These are phyloP conservation scores for Cryptococcus jaspeensis DNA, from an alignment of 1,284 basidiomycete genomes.

Conservation along the genomic window DNA sequence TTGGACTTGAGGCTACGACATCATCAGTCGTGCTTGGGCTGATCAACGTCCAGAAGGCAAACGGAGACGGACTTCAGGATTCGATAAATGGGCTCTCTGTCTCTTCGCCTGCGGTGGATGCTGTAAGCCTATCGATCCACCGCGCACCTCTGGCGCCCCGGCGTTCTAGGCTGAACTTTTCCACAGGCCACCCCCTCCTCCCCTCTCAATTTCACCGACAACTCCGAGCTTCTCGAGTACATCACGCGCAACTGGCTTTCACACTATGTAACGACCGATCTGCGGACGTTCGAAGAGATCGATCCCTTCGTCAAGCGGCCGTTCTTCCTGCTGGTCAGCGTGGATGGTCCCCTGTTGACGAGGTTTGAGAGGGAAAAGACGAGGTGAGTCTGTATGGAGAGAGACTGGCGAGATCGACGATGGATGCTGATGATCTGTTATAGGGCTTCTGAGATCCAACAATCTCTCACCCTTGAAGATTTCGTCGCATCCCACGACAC, in stretches of 20 bases:
- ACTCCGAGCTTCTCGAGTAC: slow-evolving; percentile 65
- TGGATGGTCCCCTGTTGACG: slow-evolving; percentile 77
- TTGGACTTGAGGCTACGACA: slow-evolving; percentile 11
- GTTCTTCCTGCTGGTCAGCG: slow-evolving; percentile 79
- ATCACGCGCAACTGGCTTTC: slow-evolving; percentile 79
- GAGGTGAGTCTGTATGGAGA: slow-evolving; percentile 51
- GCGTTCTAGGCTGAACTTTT: too few species aligned
- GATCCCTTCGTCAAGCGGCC: slow-evolving; percentile 81
- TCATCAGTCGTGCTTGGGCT: slow-evolving; percentile 5
- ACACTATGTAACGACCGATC: slow-evolving; percentile 76
- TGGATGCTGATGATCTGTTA: not conserved
- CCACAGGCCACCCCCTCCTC: too few species aligned
- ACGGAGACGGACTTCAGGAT: too few species aligned
- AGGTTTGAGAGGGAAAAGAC: slow-evolving; percentile 54
- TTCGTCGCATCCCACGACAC: slow-evolving; percentile 66
- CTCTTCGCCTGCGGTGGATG: too few species aligned
- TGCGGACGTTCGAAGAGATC: slow-evolving; percentile 59
- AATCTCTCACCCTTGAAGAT: slow-evolving; percentile 60
- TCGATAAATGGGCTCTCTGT: not conserved
- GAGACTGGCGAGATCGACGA: not conserved
- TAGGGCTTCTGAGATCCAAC: not conserved
- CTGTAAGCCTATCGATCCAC: too few species aligned
- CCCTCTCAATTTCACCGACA: slow-evolving; percentile 55
- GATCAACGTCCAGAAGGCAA: too few species aligned
- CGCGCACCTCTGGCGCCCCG: too few species aligned